These are phyloP conservation scores for Oleoguttula mirabilis DNA, from an alignment of 495 filamentous ascomycete genomes.

Conservation along the genomic window DNA sequence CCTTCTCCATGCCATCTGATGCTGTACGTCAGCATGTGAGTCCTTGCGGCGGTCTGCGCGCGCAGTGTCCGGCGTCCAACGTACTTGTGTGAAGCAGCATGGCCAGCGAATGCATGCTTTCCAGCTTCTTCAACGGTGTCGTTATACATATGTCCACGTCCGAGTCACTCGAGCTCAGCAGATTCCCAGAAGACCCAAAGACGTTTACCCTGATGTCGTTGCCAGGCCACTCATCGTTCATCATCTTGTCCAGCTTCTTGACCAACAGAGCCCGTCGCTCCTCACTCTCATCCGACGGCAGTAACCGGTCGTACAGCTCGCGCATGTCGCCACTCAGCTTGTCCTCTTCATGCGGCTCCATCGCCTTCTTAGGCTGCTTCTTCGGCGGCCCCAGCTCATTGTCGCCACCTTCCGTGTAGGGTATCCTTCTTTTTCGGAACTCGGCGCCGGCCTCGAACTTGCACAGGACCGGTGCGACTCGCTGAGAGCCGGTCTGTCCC, in stretches of 20 bases:
- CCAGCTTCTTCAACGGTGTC: slow-evolving; percentile 71
- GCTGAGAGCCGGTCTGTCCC: slow-evolving; percentile 50
- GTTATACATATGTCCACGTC: slow-evolving; percentile 98
- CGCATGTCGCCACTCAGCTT: slow-evolving; percentile 71
- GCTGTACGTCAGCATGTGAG: slow-evolving; percentile 19
- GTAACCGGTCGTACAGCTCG: slow-evolving; percentile 69
- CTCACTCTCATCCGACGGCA: slow-evolving; percentile 72
- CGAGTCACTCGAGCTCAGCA: slow-evolving; percentile 89
- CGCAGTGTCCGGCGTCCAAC: slow-evolving; percentile 25
- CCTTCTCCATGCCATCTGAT: slow-evolving; percentile 86
- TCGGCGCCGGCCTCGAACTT: slow-evolving; percentile 71
- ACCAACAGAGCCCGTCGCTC: slow-evolving; percentile 62
- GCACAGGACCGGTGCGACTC: slow-evolving; percentile 47
- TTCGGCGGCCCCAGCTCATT: slow-evolving; percentile 35
- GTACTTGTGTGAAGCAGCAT: slow-evolving; percentile 72
- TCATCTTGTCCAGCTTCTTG: slow-evolving; percentile 68
- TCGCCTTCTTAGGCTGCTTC: slow-evolving; percentile 47
- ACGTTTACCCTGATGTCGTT: slow-evolving; percentile 81
- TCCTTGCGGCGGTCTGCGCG: not conserved
- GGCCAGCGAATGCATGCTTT: slow-evolving; percentile 77
- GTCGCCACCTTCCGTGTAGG: slow-evolving; percentile 50
- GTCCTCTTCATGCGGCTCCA: slow-evolving; percentile 64
- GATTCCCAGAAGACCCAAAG: slow-evolving; percentile 93
- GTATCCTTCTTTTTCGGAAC: slow-evolving; percentile 67
- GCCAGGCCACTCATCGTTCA: slow-evolving; percentile 85